These are phyloP conservation scores for Xylariomycetidae sp. DNA, from an alignment of 2,329 filamentous ascomycete species.

Conservation along the genomic window DNA sequence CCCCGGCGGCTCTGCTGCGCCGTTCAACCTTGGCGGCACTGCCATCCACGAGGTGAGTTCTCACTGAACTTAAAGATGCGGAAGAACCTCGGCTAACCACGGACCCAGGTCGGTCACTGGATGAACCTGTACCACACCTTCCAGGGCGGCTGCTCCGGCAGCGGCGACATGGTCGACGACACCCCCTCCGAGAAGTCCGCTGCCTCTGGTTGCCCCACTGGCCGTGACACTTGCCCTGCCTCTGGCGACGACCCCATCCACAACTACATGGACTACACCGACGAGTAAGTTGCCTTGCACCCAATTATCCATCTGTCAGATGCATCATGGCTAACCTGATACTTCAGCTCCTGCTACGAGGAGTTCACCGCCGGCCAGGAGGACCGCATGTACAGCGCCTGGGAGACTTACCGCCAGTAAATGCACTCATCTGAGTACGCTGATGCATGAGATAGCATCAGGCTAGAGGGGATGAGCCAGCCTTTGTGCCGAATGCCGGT, in stretches of 20 bases:
- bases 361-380: conserved; percentile 39
- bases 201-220: conserved; percentile 30
- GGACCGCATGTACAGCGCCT: conserved; percentile 34
- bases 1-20: conserved; percentile 18
- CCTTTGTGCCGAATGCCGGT: too few species aligned
- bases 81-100: too few species aligned
- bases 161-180: conserved; percentile 31
- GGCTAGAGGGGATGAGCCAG: too few species aligned
- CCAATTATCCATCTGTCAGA: conserved; percentile 4
- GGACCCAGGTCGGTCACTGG: too few species aligned
- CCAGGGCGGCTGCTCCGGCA: conserved; percentile 35
- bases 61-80: too few species aligned
- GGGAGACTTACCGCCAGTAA: conserved; percentile 33
- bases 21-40: conserved; percentile 30
- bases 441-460: too few species aligned
- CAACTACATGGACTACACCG: conserved; percentile 33
- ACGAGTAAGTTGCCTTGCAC: conserved; percentile 29
- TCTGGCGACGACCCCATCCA: conserved; percentile 28
- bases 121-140: conserved; percentile 37
- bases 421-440: too few species aligned
- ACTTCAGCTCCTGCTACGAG: conserved; percentile 33
- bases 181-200: conserved; percentile 33
- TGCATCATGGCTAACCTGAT: conserved; percentile 15
- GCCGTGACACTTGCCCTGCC: conserved; percentile 27
- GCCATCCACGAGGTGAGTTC: conserved; percentile 31